A percentile compares a stretch with the other conserved stretches of the same genome.
Evolutionary conservation across 2,329 filamentous ascomycete species (phyloP).

Genomic region (Xylariaceae sp.): DNA sequence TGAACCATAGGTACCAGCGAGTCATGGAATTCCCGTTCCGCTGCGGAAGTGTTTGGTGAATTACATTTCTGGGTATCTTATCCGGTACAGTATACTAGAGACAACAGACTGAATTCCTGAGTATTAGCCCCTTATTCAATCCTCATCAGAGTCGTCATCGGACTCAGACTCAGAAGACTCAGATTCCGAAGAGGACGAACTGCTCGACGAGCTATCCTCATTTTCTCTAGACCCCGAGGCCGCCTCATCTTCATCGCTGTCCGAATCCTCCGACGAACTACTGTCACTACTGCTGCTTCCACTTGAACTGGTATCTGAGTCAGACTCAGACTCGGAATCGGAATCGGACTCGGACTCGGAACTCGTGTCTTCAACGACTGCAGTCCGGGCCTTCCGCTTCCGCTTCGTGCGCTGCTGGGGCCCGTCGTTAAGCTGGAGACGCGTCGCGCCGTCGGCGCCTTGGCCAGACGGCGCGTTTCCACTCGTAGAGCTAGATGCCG

Average conservation of each 20-base stretch:
- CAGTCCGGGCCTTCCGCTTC: conserved; percentile 48
- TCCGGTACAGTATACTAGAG: conserved; percentile 15
- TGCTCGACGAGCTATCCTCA: conserved; percentile 36
- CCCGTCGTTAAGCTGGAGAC: conserved; percentile 42
- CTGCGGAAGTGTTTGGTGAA: conserved; percentile 4
- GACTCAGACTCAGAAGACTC: conserved; percentile 30
- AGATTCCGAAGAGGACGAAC: conserved; percentile 35
- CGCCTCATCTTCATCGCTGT: conserved; percentile 3
- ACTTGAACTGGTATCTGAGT: conserved; percentile 33
- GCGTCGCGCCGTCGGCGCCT: conserved; percentile 34
- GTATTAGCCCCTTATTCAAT: neutral
- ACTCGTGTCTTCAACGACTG: conserved; percentile 38
- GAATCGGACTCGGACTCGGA: conserved; percentile 35
- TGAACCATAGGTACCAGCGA: neutral
- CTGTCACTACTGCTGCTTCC: conserved; percentile 23
- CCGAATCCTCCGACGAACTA: conserved; percentile 27
- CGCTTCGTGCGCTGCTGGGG: conserved; percentile 42
- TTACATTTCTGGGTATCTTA: conserved; percentile 23
- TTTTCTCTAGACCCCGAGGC: conserved; percentile 7
- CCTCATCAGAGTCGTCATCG: conserved; percentile 30
- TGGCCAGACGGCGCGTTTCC: conserved; percentile 11
- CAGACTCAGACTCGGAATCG: conserved; percentile 33
- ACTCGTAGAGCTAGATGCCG: conserved; percentile 23
- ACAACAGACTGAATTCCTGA: neutral
- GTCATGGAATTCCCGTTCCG: neutral